Percentiles rank a stretch among this genome's conserved stretches.
Conservation (phyloP, 2,329 filamentous ascomycete genomes). For the Chaetomium sp. region DNA sequence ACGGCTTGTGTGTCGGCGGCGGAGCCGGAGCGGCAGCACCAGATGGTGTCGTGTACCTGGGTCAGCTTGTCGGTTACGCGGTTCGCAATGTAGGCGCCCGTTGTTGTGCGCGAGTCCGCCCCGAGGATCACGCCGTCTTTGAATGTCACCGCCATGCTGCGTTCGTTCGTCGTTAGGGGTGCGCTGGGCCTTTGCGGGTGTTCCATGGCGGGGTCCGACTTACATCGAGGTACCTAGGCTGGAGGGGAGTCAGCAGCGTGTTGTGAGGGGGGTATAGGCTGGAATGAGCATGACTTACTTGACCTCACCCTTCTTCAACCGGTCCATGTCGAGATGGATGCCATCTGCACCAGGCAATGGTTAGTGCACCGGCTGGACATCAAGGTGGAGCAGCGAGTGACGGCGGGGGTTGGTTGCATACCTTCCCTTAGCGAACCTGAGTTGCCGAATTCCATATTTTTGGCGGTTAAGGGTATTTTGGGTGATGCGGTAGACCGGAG, state of each 20-base stretch:
- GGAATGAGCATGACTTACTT: conserved; percentile 66
- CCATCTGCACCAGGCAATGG: conserved; percentile 67
- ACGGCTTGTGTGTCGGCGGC: conserved; percentile 97
- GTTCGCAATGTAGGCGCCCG: conserved; percentile 97
- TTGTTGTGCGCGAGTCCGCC: conserved; percentile 96
- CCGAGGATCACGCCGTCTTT: conserved; percentile 96
- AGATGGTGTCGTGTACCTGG: conserved; percentile 97
- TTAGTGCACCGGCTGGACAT: conserved; percentile 33
- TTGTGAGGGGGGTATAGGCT: neutral
- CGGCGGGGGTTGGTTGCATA: conserved; percentile 39
- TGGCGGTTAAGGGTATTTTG: conserved; percentile 14
- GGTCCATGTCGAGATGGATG: conserved; percentile 98
- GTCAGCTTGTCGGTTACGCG: conserved; percentile 99
- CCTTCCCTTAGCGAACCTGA: conserved; percentile 66
- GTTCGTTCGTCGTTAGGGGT: conserved; percentile 32
- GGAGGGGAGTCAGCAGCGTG: conserved; percentile 38
- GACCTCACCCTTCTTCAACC: conserved; percentile 97
- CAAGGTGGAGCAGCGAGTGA: conserved; percentile 17
- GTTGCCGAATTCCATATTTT: conserved; percentile 64
- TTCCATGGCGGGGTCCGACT: conserved; percentile 34
- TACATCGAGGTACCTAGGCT: conserved; percentile 98
- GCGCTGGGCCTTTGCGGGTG: conserved; percentile 25
- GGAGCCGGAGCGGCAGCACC: conserved; percentile 98
- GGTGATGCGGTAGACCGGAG: conserved; percentile 33
- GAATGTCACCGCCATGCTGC: conserved; percentile 98